Evolutionary conservation across 495 filamentous ascomycete species (phyloP).

Genomic region (Arthonia radiata): DNA sequence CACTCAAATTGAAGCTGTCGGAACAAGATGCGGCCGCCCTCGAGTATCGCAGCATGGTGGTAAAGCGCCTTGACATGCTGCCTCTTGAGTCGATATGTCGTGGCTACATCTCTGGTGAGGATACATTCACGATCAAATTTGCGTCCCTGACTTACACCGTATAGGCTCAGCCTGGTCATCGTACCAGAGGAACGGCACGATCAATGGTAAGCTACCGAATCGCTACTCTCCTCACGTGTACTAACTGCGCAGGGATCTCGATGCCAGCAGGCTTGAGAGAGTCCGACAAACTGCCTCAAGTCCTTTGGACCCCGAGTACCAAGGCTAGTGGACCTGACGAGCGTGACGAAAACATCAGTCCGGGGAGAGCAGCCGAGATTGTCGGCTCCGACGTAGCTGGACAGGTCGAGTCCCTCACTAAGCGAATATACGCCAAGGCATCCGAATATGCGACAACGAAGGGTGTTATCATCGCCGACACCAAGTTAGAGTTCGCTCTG

Average conservation of each 20-base stretch:
- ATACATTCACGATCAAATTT: no score
- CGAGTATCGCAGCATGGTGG: conserved; percentile 54
- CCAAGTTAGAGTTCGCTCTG: conserved; percentile 62
- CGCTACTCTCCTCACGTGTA: no score
- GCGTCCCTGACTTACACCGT: no score
- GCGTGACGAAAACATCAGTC: conserved; percentile 73
- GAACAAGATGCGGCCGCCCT: no score
- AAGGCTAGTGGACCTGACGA: conserved; percentile 68
- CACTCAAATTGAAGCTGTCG: conserved; percentile 16
- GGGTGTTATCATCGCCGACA: conserved; percentile 82
- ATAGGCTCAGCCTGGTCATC: conserved; percentile 79
- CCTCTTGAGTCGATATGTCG: conserved; percentile 83
- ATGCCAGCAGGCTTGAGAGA: conserved; percentile 42
- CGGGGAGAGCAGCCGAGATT: conserved; percentile 33
- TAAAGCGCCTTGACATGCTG: conserved; percentile 51
- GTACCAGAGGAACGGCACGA: conserved; percentile 46
- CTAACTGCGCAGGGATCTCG: no score
- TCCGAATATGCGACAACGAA: conserved; percentile 39
- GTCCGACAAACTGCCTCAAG: conserved; percentile 42
- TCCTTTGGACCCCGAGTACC: conserved; percentile 74
- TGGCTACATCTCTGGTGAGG: conserved; percentile 88
- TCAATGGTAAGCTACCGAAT: no score
- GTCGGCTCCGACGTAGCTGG: conserved; percentile 53
- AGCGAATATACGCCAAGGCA: conserved; percentile 41
- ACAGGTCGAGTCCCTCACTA: conserved; percentile 43